Conservation (phyloP, 805 yeast genomes). For the Metschnikowia dekortorum region DNA sequence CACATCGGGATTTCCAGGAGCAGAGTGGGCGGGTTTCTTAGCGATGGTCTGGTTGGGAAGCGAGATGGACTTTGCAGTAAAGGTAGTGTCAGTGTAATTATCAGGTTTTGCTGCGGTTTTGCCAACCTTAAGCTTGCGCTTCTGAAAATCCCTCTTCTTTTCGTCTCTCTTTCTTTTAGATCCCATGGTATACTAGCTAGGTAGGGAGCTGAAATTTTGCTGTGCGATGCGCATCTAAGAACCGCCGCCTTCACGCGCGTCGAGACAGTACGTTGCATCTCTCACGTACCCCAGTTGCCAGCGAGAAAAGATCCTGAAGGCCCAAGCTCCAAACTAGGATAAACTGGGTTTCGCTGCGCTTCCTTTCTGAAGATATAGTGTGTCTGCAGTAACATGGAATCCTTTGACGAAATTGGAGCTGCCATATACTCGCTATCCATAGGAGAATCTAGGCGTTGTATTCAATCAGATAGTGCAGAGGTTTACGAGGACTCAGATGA, state of each 20-base stretch:
- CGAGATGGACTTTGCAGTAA: slow-evolving; percentile 59
- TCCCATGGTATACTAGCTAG: slow-evolving; percentile 21
- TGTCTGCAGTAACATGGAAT: slow-evolving; percentile 4
- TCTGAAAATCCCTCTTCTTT: slow-evolving; percentile 70
- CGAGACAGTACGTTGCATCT: background rate
- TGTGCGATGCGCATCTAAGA: slow-evolving; percentile 13
- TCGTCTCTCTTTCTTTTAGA: slow-evolving; percentile 56
- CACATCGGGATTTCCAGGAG: slow-evolving; percentile 26
- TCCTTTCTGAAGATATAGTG: background rate
- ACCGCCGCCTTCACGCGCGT: background rate
- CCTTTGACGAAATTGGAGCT: slow-evolving; percentile 15
- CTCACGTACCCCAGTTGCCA: background rate
- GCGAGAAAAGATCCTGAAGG: background rate
- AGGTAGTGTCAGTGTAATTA: slow-evolving; percentile 82
- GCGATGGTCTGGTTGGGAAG: slow-evolving; percentile 43
- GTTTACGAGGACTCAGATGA: slow-evolving; percentile 11
- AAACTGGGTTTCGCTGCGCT: background rate
- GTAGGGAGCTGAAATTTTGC: background rate
- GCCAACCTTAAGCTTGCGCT: slow-evolving; percentile 83
- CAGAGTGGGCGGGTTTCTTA: slow-evolving; percentile 13
- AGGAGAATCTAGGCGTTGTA: slow-evolving; percentile 1
- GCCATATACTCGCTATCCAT: slow-evolving; percentile 14
- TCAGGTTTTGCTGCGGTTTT: slow-evolving; percentile 67
- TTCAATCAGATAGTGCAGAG: background rate
- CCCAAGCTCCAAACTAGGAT: background rate